phyloP scores from a whole-genome alignment of 2,329 filamentous ascomycete genomes.

The Aureobasidium sp. region DNA sequence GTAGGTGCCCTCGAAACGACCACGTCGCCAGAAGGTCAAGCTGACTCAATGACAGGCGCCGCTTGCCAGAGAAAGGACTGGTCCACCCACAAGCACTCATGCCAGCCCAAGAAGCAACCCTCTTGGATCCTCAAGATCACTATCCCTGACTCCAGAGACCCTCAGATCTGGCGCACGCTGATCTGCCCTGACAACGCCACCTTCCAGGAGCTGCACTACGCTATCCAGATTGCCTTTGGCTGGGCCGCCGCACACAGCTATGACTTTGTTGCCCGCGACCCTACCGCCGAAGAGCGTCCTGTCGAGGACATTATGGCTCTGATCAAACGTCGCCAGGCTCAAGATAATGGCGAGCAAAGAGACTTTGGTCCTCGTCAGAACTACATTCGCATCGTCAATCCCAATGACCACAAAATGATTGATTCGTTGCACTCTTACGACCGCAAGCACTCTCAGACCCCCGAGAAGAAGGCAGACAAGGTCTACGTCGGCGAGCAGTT shows the following conservation, averaged over 20 bases:
- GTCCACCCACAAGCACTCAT: slow-evolving; percentile 15
- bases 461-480: slow-evolving; percentile 13
- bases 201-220: slow-evolving; percentile 21
- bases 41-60: not conserved
- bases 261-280: slow-evolving; percentile 17
- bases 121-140: slow-evolving; percentile 20
- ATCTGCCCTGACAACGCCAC: slow-evolving; percentile 19
- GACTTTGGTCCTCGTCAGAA: not conserved
- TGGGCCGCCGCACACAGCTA: slow-evolving; percentile 21
- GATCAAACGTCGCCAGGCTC: not conserved
- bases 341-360: not conserved
- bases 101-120: slow-evolving; percentile 18
- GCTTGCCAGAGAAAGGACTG: slow-evolving; percentile 16
- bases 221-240: slow-evolving; percentile 22
- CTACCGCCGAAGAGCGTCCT: not conserved
- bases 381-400: not conserved
- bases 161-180: slow-evolving; percentile 20
- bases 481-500: slow-evolving; percentile 16
- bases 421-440: slow-evolving; percentile 12
- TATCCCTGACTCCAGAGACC: slow-evolving; percentile 17
- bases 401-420: slow-evolving; percentile 5
- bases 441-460: slow-evolving; percentile 16
- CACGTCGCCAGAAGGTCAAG: not conserved
- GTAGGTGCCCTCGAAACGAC: not conserved
- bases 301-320: not conserved